Evolutionary conservation across 2,329 filamentous ascomycete genomes (phyloP), one percentile per base, ranked within the genome.

Genomic region (Aspergillus fischeri): DNA sequence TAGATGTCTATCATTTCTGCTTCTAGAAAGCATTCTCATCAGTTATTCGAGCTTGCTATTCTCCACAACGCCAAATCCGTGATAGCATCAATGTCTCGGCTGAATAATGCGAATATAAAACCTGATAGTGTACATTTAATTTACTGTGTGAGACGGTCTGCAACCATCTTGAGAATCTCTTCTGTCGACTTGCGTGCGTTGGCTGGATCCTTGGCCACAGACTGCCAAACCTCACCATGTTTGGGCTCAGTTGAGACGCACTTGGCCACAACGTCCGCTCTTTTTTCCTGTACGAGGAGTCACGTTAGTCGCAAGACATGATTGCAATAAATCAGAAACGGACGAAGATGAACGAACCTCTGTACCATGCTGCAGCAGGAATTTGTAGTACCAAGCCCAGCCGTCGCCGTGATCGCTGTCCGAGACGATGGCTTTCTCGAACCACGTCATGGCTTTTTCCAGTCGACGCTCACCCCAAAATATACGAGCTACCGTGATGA

Each of bases 381-480:
- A 99, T 74, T 93, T 92, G 75, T 92, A 94, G 75, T 97, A 99
- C 93, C 93, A 99, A 21, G 92, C 93, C 95, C 95, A 99, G 10
- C 87, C 90, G 77, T 99, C 95, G 52, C 94, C 94, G 52, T 86
- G 78, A 72, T 97, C 92, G 38, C 88, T 86, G 69, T 99, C 92
- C 11, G 94, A 80, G 54, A 96, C 81, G 55, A 97, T 86, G 0
- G 94, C 94, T 76, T 96, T 96, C 76, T 97, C 92, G 73, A 99
- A 99, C 94, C 94, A 99, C 63, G 86, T 92, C 75, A 92, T 89
- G 2, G 94, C 93, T 74, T 97, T 96, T 65, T 97, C 94, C 25
- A 99, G 81, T 70, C 88, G 88, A 55, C 94, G 84, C 77, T 99
- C 94, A 9, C 85, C 87, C 94, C 94, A 99, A 78, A 99, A 97